Evolutionary conservation across 1,284 basidiomycete species (phyloP).

Genomic region (Cerrena zonata): DNA sequence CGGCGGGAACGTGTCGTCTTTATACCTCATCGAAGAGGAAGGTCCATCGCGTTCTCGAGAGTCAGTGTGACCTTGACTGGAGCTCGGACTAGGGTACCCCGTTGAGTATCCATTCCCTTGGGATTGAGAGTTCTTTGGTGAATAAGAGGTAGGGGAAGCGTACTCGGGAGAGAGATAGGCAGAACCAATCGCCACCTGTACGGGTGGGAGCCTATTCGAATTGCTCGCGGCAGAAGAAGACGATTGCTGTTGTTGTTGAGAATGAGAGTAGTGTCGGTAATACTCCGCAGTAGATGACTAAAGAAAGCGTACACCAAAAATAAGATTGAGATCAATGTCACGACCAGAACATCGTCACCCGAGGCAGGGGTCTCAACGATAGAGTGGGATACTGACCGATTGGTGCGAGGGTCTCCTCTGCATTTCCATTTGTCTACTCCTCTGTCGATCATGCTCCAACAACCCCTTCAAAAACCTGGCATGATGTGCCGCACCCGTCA

Average conservation of each 20-base stretch:
- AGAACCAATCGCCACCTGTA: neutral
- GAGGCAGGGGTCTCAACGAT: neutral
- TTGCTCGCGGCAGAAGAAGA: neutral
- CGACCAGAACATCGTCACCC: too few species aligned
- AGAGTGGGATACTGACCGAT: neutral
- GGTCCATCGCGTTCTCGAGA: too few species aligned
- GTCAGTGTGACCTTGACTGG: neutral
- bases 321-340: neutral
- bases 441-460: slow-evolving; percentile 55
- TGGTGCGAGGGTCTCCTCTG: slow-evolving; percentile 9
- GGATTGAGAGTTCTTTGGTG: neutral
- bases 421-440: slow-evolving; percentile 34
- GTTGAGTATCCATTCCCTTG: neutral
- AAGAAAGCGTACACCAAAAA: neutral
- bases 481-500: slow-evolving; percentile 57
- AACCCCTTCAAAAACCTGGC: slow-evolving; percentile 70
- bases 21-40: slow-evolving; percentile 1
- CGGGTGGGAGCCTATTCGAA: slow-evolving; percentile 1
- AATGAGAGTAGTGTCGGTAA: neutral
- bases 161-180: neutral
- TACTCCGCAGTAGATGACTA: neutral
- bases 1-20: neutral
- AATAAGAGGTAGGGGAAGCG: neutral
- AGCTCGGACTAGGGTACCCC: slow-evolving; percentile 6
- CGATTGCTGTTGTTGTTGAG: neutral